Evolutionary conservation across 257 asterid species (phyloP).

Genomic region (Pogostemon cablin): DNA sequence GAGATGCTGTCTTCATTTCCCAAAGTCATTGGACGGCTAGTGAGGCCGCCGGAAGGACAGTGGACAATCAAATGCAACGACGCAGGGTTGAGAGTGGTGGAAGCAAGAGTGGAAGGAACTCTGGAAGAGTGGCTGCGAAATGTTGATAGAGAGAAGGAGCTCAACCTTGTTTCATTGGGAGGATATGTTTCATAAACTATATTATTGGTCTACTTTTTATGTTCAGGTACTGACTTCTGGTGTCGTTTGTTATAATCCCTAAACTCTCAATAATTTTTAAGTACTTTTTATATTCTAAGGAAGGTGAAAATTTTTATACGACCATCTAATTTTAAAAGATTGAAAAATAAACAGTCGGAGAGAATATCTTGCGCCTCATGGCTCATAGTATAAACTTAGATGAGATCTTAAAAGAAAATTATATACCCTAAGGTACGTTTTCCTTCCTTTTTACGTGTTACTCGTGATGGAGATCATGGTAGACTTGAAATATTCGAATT

Average conservation of each 20-base stretch:
- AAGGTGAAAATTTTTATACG: too few relatives aligned
- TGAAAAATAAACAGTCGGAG: too few relatives aligned
- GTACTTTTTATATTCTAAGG: too few relatives aligned
- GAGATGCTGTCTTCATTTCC: constrained; percentile 49
- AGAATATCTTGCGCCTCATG: too few relatives aligned
- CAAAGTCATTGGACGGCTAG: constrained; percentile 46
- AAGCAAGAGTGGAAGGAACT: constrained; percentile 49
- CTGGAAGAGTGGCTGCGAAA: constrained; percentile 54
- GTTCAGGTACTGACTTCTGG: constrained; percentile 46
- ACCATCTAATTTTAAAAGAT: too few relatives aligned
- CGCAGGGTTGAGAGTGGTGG: constrained; percentile 62
- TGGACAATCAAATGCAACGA: constrained; percentile 69
- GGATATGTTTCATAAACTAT: constrained; percentile 54
- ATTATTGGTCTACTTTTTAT: constrained; percentile 66
- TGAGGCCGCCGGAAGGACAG: constrained; percentile 42
- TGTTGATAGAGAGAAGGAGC: constrained; percentile 66
- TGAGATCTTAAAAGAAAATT: not conserved
- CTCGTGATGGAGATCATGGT: too few relatives aligned
- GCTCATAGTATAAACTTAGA: too few relatives aligned
- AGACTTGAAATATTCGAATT: too few relatives aligned
- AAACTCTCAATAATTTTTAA: too few relatives aligned
- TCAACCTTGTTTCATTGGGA: constrained; percentile 62
- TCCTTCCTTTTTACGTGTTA: too few relatives aligned
- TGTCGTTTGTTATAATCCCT: too few relatives aligned
- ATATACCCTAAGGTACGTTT: not conserved